Evolutionary conservation across 805 yeast genomes (phyloP), one percentile per base, ranked within the genome.

Genomic region (Scheffersomyces spartinae): DNA sequence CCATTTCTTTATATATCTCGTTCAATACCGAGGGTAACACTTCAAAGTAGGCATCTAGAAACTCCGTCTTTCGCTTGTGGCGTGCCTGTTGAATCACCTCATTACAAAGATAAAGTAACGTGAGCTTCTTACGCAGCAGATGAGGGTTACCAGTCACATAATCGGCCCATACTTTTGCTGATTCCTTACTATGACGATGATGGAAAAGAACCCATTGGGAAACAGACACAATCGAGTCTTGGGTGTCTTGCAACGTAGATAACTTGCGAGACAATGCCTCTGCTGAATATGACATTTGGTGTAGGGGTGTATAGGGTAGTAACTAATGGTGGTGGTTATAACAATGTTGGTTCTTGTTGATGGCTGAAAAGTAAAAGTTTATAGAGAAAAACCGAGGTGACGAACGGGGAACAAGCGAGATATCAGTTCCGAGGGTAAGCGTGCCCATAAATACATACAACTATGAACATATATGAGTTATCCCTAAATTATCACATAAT

Each of bases 1-100:
- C 61, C 12, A 64, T 43, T 4, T 38, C 20, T 7, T 41, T 32
- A 30, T 48, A 53, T 2, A 57, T 49, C 5, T 43, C 32, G 3
- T 38, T 33, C 25, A 74, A 35, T 1, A 64, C 61, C 1, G 30
- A 26, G 1, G 72, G 71, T 21, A 75, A 42, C 3, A 64, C 65
- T 1, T 46, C 42, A 8, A 70, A 61, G 48, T 80, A 83, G 3
- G 71, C 74, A 6, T 49, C 52, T 3, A 76, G 48, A 35, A 77
- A 75, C 24, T 71, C 81, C 4, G 54, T 52, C 39, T 68, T 71
- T 31, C 68, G 61, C 38, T 73, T 71, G 17, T 76, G 73, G 31
- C 74, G 62, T 3, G 85, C 71, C 43, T 79, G 79, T 48, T 83
- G 95, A 1, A 82, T 77, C 13, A 83, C 74, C 36, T 83, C 95